Percentiles rank a stretch among this genome's conserved stretches.
Conservation (phyloP, 805 yeast species). For the Wickerhamiella sergipiensis region DNA sequence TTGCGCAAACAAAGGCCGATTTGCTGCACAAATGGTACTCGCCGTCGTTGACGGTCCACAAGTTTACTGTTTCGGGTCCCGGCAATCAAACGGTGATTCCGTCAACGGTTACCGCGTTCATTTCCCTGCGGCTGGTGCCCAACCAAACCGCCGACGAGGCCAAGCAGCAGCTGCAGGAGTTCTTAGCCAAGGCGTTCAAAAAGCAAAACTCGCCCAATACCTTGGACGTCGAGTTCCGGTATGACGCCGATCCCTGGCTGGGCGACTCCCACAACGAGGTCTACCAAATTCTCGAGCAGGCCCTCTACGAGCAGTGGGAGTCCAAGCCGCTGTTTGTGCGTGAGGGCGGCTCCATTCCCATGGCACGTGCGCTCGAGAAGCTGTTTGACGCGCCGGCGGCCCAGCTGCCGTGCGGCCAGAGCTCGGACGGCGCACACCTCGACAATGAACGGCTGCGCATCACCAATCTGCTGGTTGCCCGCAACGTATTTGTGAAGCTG, state of each 20-base stretch:
- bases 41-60: constrained; percentile 81
- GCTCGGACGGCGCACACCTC: constrained; percentile 87
- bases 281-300: constrained; percentile 50
- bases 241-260: constrained; percentile 93
- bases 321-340: constrained; percentile 65
- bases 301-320: constrained; percentile 60
- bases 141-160: constrained; percentile 58
- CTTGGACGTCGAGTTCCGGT: constrained; percentile 45
- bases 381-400: constrained; percentile 78
- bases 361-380: constrained; percentile 72
- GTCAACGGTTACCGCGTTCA: constrained; percentile 54
- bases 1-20: constrained; percentile 20
- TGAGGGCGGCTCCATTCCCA: constrained; percentile 96
- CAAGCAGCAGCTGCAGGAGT: constrained; percentile 35
- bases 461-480: constrained; percentile 59
- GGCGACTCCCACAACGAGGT: constrained; percentile 73
- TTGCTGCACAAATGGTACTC: constrained; percentile 74
- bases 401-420: constrained; percentile 93
- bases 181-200: constrained; percentile 36
- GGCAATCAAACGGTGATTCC: constrained; percentile 85
- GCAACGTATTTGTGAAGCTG: constrained; percentile 34
- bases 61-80: constrained; percentile 79
- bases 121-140: constrained; percentile 83
- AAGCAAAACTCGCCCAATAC: constrained; percentile 46
- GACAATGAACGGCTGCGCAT: constrained; percentile 76